These are phyloP conservation scores for Withania somnifera DNA, from an alignment of 305 asterid genomes.

Conservation along the genomic window DNA sequence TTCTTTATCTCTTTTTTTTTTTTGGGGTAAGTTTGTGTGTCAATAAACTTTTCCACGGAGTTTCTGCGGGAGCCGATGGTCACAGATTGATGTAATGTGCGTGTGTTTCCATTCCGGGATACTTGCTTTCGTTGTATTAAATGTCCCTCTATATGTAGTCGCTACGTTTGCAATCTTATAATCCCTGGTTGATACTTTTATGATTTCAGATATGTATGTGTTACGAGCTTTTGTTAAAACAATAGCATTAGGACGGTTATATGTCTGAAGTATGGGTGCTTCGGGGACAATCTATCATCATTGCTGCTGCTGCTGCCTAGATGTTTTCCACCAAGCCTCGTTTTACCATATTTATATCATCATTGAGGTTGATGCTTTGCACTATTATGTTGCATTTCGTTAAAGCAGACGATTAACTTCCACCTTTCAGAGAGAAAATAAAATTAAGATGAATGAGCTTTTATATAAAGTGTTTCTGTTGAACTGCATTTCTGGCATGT, in stretches of 20 bases:
- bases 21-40: neutral
- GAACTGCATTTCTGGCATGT: neutral
- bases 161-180: neutral
- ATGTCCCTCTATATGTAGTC: neutral
- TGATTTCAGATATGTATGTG: neutral
- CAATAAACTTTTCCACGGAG: neutral
- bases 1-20: neutral
- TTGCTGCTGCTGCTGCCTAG: neutral
- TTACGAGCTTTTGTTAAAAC: neutral
- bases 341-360: neutral
- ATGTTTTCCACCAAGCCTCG: neutral
- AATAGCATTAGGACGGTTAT: neutral
- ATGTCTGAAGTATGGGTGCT: neutral
- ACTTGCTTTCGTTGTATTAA: neutral
- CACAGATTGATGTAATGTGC: neutral
- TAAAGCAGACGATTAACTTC: neutral
- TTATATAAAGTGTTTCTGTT: neutral
- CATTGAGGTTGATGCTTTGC: neutral
- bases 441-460: neutral
- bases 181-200: neutral
- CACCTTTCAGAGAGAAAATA: neutral
- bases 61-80: neutral
- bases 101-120: neutral
- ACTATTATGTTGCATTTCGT: neutral
- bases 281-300: neutral